These are phyloP conservation scores for Talaromyces sp. DNA, from an alignment of 2,329 filamentous ascomycete genomes.

Conservation along the genomic window DNA sequence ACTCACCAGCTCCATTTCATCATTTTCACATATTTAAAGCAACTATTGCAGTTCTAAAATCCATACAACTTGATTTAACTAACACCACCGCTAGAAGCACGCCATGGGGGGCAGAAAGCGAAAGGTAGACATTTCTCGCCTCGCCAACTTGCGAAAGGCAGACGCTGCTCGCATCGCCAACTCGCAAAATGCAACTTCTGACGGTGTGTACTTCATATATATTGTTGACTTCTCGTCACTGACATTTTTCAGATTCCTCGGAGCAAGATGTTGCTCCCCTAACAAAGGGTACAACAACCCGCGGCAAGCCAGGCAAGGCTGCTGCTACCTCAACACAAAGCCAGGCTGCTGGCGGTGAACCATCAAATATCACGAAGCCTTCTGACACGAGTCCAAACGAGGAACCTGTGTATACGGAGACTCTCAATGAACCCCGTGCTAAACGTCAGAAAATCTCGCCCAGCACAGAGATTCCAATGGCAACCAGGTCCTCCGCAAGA, in stretches of 20 bases:
- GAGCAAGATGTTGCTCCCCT: not conserved
- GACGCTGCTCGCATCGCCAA: constrained; percentile 20
- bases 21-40: not conserved
- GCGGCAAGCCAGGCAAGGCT: constrained; percentile 1
- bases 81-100: constrained; percentile 18
- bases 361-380: not conserved
- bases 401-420: constrained; percentile 8
- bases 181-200: not conserved
- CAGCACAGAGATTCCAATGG: constrained; percentile 29
- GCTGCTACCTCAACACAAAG: not conserved
- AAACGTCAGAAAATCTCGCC: constrained; percentile 28
- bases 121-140: constrained; percentile 25
- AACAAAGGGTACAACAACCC: not conserved
- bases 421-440: constrained; percentile 27
- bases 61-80: not conserved
- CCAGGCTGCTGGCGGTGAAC: constrained; percentile 10
- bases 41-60: not conserved
- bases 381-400: not conserved
- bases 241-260: not conserved
- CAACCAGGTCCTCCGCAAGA: constrained; percentile 33
- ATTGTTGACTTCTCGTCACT: not conserved
- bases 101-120: constrained; percentile 36
- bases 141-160: constrained; percentile 18
- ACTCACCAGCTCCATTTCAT: not conserved
- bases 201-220: not conserved